Evolutionary conservation across 116 monocot species (phyloP), one percentile per base, ranked within the genome.

Genomic region (Iris pallida): DNA sequence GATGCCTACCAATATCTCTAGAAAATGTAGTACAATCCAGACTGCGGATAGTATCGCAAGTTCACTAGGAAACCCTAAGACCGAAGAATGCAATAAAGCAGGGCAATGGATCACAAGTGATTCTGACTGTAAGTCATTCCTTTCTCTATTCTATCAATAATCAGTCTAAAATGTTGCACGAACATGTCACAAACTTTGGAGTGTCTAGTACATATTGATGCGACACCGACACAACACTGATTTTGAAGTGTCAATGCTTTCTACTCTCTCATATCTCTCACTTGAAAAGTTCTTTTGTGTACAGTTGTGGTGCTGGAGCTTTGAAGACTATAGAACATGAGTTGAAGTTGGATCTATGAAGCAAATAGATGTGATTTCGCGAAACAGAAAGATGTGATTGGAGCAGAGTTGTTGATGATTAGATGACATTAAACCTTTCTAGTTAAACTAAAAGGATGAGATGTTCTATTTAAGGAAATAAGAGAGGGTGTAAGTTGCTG

Each of bases 281-380:
- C 17, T 30, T 30, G 30, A 30, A 16, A 9, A 16, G 45, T 46
- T 40, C 40, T 14, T 12, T 42, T 13, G 11, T 16, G 9, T 61
- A 53, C 61, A 71, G 71, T 61, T 62, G 71, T 71, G 49, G 71
- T 71, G 60, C 51, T 71, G 8, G 71, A 71, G 51, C 71, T 71
- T 61, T 71, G 61, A 62, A 61, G 30, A 30, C 2, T 30, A 30
- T 30, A 30, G 30, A 30, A 30, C 30, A 30, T 30, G 3, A n/a
- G 3, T 30, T 30, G 30, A 30, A 30, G 30, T 30, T 30, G 30
- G 30, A 30, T 30, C 30, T 30, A 3, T 30, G 30, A 30, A 30
- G 30, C 30, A 30, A 30, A 30, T 30, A 30, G 30, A 30, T 30
- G 30, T 30, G 30, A 3, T 30, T 30, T 3, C 30, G 30, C 0